Conservation (phyloP, 164 flowering plant genomes). For the Houttuynia cordata region DNA sequence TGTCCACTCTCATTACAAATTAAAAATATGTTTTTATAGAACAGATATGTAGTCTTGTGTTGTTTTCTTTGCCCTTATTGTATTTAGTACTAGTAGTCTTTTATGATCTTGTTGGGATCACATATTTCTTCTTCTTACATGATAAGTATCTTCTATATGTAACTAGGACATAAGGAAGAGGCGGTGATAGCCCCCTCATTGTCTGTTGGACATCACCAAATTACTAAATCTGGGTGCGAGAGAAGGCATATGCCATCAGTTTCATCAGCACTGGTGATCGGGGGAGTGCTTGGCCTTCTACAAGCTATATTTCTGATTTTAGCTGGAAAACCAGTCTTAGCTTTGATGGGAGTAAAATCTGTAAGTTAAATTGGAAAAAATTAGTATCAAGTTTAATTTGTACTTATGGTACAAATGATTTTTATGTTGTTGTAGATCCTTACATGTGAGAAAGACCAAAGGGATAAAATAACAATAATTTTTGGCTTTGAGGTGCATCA, state of each 20-base stretch:
- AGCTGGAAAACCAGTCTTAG: slow-evolving; percentile 35
- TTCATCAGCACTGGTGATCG: slow-evolving; percentile 51
- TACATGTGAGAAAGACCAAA: too few species aligned
- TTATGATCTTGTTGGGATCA: too few species aligned
- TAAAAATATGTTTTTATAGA: too few species aligned
- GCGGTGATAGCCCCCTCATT: slow-evolving; percentile 3
- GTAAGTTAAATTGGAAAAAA: slow-evolving; percentile 22
- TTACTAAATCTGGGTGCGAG: slow-evolving; percentile 10
- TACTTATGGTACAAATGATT: too few species aligned
- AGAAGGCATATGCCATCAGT: slow-evolving; percentile 56
- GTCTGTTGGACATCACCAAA: slow-evolving; percentile 7
- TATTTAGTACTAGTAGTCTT: too few species aligned
- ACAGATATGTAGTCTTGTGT: too few species aligned
- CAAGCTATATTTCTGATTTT: slow-evolving; percentile 46
- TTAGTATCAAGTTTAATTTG: too few species aligned
- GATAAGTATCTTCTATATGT: slow-evolving; percentile 1
- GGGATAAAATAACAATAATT: background rate
- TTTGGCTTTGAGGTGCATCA: background rate
- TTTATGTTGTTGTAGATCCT: too few species aligned
- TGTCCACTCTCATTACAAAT: background rate
- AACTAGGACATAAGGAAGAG: slow-evolving; percentile 18
- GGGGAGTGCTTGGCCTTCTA: slow-evolving; percentile 46
- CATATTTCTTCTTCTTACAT: background rate
- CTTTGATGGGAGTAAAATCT: slow-evolving; percentile 50
- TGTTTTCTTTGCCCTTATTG: too few species aligned